Base-by-base conservation (phyloP, 2,329 filamentous ascomycete genomes). In the Alternaria sp. region DNA sequence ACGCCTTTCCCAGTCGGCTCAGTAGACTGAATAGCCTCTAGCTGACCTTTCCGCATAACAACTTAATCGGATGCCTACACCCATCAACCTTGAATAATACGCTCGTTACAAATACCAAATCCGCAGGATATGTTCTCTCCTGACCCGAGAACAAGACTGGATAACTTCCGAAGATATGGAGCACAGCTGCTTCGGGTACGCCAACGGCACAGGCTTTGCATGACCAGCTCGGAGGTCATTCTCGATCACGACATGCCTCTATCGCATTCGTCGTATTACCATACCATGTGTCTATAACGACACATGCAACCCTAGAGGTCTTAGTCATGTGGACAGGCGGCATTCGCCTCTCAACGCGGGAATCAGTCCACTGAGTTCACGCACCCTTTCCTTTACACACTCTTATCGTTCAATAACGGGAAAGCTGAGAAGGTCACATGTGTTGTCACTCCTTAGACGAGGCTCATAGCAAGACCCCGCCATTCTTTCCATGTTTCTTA, bases 1-100 rank as follows among this genome's bases (percentile, higher is more conserved):
- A 77, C 74, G n/a, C 74, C 74, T 5, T 73, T 75, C 11, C 74
- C 74, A 0, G 65, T 73, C 3, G 53, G 58, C 22, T 30, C 20
- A n/a, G 34, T 3, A 20, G 43, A 28, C 30, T 59, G 43, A 58
- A 20, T n/a, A 6, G 0, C 18, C 30, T 7, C 28, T 14, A 16
- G 14, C 34, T 24, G 39, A 34, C 20, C 26, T 14, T 5, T 22
- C 1, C 28, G 28, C 32, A 26, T 18, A 12, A 1, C 14, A 18
- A 3, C 34, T 24, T 12, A 24, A n/a, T 24, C 20, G 12, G 39
- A 16, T 42, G 12, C 14, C 5, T 24, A 49, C 20, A 22, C 36
- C 12, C 30, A 49, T 14, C 24, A 32, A 20, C 32, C 20, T 20
- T 9, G 12, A 28, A 51, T 26, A n/a, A 51, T 34, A 41, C 49